A percentile compares a stretch with the other conserved stretches of the same genome.
Conservation (phyloP, 768 basidiomycete species). For the Termitomyces sp. region DNA sequence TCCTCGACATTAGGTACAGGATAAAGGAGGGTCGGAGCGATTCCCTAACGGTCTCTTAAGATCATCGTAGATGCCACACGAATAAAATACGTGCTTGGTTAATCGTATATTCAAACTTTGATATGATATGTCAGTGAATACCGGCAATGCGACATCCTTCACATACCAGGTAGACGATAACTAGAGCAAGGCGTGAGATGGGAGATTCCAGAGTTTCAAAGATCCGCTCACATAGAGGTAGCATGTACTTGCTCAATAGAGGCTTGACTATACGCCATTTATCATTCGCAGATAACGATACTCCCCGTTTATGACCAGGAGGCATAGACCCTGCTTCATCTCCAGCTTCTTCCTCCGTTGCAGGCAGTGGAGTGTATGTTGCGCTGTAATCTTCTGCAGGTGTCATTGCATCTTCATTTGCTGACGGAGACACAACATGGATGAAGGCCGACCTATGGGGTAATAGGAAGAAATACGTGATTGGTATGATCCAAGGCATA, state of each 20-base stretch:
- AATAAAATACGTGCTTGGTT: slow-evolving; percentile 53
- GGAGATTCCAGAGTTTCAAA: background rate
- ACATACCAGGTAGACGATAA: slow-evolving; percentile 42
- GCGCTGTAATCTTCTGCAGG: slow-evolving; percentile 20
- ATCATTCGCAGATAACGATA: slow-evolving; percentile 58
- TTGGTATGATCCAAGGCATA: slow-evolving; percentile 74
- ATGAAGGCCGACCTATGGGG: slow-evolving; percentile 54
- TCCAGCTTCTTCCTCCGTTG: slow-evolving; percentile 30
- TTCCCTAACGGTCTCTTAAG: slow-evolving; percentile 46
- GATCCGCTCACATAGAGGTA: slow-evolving; percentile 74
- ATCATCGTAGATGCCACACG: background rate
- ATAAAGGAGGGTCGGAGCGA: slow-evolving; percentile 86
- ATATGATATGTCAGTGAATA: slow-evolving; percentile 1
- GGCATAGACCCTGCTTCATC: slow-evolving; percentile 33
- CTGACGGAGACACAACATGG: slow-evolving; percentile 26
- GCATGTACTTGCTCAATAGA: slow-evolving; percentile 78
- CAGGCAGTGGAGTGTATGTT: slow-evolving; percentile 40
- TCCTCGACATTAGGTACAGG: slow-evolving; percentile 64
- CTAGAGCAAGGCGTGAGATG: slow-evolving; percentile 14
- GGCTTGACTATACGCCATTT: slow-evolving; percentile 83
- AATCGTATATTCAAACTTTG: slow-evolving; percentile 85
- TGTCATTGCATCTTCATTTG: slow-evolving; percentile 31
- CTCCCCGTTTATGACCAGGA: slow-evolving; percentile 33
- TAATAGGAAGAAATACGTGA: slow-evolving; percentile 73
- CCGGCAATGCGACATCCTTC: background rate